Base-by-base conservation (phyloP, 75 land plant genomes). In the Pinus tabuliformis region DNA sequence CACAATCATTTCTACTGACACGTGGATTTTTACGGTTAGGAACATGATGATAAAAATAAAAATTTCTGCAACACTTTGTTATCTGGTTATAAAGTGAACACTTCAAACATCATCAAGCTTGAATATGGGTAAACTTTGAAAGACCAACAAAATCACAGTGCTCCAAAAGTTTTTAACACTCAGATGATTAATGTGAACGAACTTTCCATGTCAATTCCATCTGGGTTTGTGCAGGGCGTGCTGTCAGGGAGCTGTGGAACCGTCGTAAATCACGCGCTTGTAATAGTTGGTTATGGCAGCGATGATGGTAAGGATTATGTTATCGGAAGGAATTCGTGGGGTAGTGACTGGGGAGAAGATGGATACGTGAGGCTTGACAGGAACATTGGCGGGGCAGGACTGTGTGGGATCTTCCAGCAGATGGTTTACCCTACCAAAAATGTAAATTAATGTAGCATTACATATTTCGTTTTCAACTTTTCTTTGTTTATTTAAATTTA, bases 281-380 rank as follows among this genome's bases (percentile, higher is more conserved):
- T 81, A 14, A 22, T 70, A 16, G 84, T 83, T 14, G 84, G 84
- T 20, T 83, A 78, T 33, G 84, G 84, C 21, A 52, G 72, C 5
- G 30, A 64, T 1, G 81, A 73, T 5, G 81, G 77, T 1, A 52
- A 37, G 52, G 58, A 78, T 59, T 82, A 78, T 66, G 58, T 75
- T 73, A 73, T 78, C 15, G 73, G 75, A 54, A 83, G 70, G 81
- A 83, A 78, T 76, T 83, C 84, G 58, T 83, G 84, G 84, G 81
- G 84, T 21, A n/a, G 17, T 5, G 28, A 13, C 1, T 83, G 84
- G 84, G 84, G 84, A 22, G 84, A 83, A 42, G 57, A 28, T 16
- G 84, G 84, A 22, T 83, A 83, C 70, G 57, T 83, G 8, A 73
- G 70, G 45, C 28, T 83, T 79, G 20, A 83, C 62, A 59, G 84